phyloP scores from a whole-genome alignment of 495 filamentous ascomycete genomes.

The Xylona heveae region DNA sequence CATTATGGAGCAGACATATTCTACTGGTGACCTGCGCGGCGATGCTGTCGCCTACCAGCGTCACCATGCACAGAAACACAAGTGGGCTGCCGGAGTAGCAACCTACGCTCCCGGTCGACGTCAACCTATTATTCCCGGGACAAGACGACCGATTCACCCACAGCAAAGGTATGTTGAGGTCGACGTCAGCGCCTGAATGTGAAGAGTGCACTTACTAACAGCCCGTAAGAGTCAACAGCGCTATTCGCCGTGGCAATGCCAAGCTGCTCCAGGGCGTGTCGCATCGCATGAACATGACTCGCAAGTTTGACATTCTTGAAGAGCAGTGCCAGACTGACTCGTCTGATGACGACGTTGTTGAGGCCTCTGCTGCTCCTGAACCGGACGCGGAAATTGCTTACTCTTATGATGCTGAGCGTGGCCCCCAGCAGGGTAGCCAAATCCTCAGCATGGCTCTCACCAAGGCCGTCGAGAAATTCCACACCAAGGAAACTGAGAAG shows the following conservation, averaged over 20 bases:
- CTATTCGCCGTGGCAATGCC: slow-evolving; percentile 2
- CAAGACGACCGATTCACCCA: not conserved
- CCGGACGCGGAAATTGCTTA: slow-evolving; percentile 21
- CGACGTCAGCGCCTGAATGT: too few species aligned
- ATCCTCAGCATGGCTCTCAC: slow-evolving; percentile 29
- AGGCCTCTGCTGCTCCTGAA: slow-evolving; percentile 19
- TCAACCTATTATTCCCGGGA: not conserved
- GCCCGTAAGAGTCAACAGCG: slow-evolving; percentile 1
- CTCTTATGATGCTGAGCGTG: slow-evolving; percentile 24
- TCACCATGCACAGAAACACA: slow-evolving; percentile 1
- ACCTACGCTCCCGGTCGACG: not conserved
- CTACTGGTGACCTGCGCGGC: slow-evolving; percentile 4
- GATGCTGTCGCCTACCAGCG: slow-evolving; percentile 4
- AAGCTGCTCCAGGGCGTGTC: not conserved
- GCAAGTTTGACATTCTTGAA: slow-evolving; percentile 17
- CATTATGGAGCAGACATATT: too few species aligned
- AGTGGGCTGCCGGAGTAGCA: slow-evolving; percentile 1
- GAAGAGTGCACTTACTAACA: not conserved
- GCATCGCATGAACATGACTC: slow-evolving; percentile 12
- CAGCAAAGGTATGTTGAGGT: slow-evolving; percentile 3
- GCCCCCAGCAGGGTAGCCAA: slow-evolving; percentile 27
- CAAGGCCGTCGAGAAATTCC: slow-evolving; percentile 32
- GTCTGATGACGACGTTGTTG: slow-evolving; percentile 19
- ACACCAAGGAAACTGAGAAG: slow-evolving; percentile 32
- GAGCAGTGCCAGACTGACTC: slow-evolving; percentile 14